phyloP scores from a whole-genome alignment of 2,329 filamentous ascomycete genomes.

The Xylaria multiplex region DNA sequence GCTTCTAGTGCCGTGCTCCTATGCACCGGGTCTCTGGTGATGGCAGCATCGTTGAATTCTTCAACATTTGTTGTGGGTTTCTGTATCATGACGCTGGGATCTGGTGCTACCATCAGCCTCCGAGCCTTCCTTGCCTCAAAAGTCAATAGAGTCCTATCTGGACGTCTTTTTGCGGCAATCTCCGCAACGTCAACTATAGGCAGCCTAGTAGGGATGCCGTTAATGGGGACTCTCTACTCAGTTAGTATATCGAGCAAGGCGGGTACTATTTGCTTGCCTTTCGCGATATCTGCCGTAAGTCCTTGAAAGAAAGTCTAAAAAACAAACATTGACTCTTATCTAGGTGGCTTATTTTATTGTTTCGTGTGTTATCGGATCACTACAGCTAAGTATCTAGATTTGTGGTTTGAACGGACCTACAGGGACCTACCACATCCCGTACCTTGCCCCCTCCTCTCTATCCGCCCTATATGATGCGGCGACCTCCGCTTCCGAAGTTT shows the following conservation, averaged over 20 bases:
- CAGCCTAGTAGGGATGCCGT: constrained; percentile 26
- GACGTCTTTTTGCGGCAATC: constrained; percentile 24
- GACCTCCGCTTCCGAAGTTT: no score
- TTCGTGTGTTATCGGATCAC: constrained; percentile 15
- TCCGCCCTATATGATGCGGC: no score
- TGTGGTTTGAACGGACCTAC: no score
- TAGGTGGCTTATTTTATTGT: constrained; percentile 26
- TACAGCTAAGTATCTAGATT: constrained; percentile 12
- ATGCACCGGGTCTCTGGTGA: constrained; percentile 16
- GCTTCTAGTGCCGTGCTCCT: constrained; percentile 12
- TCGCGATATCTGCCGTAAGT: constrained; percentile 20
- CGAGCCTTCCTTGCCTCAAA: constrained; percentile 29
- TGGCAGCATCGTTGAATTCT: constrained; percentile 16
- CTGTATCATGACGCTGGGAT: constrained; percentile 26
- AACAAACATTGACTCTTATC: constrained; percentile 2
- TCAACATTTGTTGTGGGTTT: constrained; percentile 19
- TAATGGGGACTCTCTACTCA: constrained; percentile 30
- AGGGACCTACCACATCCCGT: no score
- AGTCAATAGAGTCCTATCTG: constrained; percentile 18
- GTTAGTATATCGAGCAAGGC: constrained; percentile 20
- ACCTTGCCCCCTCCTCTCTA: no score
- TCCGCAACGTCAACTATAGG: constrained; percentile 29
- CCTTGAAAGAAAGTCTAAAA: neutral
- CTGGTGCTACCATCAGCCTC: constrained; percentile 27
- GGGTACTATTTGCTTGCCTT: constrained; percentile 14